phyloP scores from a whole-genome alignment of 129 eudicot species.

The Helianthus annuus region DNA sequence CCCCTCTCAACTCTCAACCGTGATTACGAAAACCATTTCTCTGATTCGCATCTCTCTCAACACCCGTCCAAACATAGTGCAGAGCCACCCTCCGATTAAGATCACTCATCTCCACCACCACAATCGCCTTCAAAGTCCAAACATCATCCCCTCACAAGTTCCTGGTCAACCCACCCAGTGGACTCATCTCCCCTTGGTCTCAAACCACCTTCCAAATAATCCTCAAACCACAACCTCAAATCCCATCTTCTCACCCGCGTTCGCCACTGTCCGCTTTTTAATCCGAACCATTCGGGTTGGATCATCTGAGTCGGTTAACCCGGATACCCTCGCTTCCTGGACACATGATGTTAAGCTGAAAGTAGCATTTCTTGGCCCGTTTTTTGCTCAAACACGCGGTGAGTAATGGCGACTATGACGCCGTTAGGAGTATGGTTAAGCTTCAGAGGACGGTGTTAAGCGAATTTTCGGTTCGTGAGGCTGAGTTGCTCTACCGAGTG shows the following conservation, averaged over 20 bases:
- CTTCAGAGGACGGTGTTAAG: constrained; percentile 38
- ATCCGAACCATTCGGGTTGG: constrained; percentile 41
- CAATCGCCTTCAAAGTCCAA: constrained; percentile 66
- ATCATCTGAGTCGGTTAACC: constrained; percentile 35
- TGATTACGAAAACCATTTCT: too few species aligned
- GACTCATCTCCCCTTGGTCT: constrained; percentile 67
- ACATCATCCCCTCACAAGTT: constrained; percentile 75
- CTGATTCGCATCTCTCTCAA: too few species aligned
- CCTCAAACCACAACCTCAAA: constrained; percentile 67
- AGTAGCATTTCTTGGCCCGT: constrained; percentile 63
- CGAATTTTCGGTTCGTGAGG: constrained; percentile 48
- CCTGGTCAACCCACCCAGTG: constrained; percentile 71
- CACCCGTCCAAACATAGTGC: too few species aligned
- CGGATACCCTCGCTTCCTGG: constrained; percentile 24
- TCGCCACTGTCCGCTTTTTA: constrained; percentile 68
- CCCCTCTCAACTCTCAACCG: too few species aligned
- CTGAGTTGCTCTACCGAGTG: constrained; percentile 50
- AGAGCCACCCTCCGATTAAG: constrained; percentile 50
- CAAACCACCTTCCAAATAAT: constrained; percentile 66
- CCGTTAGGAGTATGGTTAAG: constrained; percentile 52
- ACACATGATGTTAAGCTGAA: constrained; percentile 57
- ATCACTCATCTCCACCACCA: constrained; percentile 43
- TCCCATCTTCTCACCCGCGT: constrained; percentile 62
- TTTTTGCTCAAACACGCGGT: constrained; percentile 60
- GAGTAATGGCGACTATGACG: constrained; percentile 37